A percentile compares a stretch with the other conserved stretches of the same genome.
phyloP scores from a whole-genome alignment of 108 stramenopile species.

The Cyclostephanos tholiformis region DNA sequence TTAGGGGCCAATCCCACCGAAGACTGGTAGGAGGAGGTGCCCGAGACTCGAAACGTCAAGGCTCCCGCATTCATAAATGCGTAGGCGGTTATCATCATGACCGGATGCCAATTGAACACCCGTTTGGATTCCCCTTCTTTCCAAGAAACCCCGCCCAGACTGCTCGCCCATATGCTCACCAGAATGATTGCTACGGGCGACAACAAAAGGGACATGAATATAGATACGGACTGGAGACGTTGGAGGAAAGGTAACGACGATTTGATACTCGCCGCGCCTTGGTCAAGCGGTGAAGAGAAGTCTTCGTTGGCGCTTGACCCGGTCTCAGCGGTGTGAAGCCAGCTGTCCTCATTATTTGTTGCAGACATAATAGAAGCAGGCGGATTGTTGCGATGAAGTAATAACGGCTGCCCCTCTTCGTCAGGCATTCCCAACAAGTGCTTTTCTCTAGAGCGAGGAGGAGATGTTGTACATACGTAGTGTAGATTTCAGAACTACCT shows the following conservation, averaged over 20 bases:
- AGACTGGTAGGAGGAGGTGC: conserved; percentile 28
- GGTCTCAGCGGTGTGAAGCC: conserved; percentile 15
- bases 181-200: conserved; percentile 36
- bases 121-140: conserved; percentile 52
- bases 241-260: conserved; percentile 22
- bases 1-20: conserved; percentile 9
- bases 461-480: too few species aligned
- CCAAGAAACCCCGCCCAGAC: conserved; percentile 59
- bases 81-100: conserved; percentile 72
- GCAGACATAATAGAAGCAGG: not conserved
- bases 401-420: not conserved
- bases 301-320: conserved; percentile 14
- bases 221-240: conserved; percentile 25
- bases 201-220: conserved; percentile 18
- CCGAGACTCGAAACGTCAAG: conserved; percentile 55
- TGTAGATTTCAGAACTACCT: too few species aligned
- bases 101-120: conserved; percentile 87
- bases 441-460: too few species aligned
- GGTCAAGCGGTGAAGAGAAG: not conserved
- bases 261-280: not conserved
- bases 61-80: conserved; percentile 67
- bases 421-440: not conserved
- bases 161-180: conserved; percentile 47
- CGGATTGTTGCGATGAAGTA: not conserved
- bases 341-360: not conserved